Conservation (phyloP, 2,329 filamentous ascomycete species). For the Beauveria sp. region DNA sequence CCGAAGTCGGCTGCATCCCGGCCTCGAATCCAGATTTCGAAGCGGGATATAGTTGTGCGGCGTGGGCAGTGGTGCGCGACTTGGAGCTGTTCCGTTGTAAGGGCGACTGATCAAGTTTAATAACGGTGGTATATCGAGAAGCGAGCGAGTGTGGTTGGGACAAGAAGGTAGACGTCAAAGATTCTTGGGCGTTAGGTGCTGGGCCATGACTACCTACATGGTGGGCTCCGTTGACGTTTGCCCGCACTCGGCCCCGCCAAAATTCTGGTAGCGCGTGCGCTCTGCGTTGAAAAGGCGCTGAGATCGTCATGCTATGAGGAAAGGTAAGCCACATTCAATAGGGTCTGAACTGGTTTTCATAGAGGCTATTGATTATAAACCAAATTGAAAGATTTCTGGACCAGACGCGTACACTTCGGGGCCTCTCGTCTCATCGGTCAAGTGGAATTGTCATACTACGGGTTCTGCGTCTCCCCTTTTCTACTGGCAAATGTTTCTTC, state of each 20-base stretch:
- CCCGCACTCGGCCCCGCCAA: conserved; percentile 1
- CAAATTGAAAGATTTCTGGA: no score
- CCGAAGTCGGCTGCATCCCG: conserved; percentile 10
- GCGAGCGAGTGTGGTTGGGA: neutral
- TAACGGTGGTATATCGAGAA: neutral
- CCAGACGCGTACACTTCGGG: no score
- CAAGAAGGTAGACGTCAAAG: neutral
- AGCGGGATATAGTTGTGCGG: neutral
- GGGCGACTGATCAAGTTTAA: no score
- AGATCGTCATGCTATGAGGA: no score
- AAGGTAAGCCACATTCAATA: no score
- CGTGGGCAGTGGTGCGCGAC: neutral
- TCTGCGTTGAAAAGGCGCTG: no score
- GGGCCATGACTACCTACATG: neutral
- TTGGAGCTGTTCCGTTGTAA: neutral
- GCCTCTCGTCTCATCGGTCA: no score
- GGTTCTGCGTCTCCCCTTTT: no score
- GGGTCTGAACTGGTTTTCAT: no score
- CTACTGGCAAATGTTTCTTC: no score
- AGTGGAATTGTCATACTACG: no score
- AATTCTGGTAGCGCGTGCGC: neutral
- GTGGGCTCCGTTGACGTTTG: neutral
- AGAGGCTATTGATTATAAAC: no score
- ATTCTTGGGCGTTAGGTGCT: neutral
- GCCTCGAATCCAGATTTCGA: neutral